Conservation (phyloP, 306 rosid genomes). For the Sophora flavescens region DNA sequence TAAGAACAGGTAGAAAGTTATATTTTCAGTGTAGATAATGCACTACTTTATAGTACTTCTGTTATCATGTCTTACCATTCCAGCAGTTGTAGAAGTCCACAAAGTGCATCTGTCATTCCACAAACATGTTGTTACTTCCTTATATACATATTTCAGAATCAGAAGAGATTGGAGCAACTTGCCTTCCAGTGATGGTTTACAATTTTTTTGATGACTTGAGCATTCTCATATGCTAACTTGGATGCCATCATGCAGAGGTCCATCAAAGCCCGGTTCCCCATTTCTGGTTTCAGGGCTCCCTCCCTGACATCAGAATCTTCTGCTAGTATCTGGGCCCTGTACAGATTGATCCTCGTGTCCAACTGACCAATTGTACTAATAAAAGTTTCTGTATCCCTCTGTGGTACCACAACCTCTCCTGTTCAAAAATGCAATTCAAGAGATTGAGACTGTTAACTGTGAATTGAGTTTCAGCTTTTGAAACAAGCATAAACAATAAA, state of each 20-base stretch:
- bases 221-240: slow-evolving; percentile 82
- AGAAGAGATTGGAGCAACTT: slow-evolving; percentile 35
- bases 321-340: slow-evolving; percentile 36
- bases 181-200: slow-evolving; percentile 76
- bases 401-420: slow-evolving; percentile 68
- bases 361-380: slow-evolving; percentile 73
- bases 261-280: slow-evolving; percentile 60
- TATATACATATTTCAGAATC: not conserved
- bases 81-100: slow-evolving; percentile 77
- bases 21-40: slow-evolving; percentile 22
- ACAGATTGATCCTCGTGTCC: slow-evolving; percentile 63
- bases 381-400: slow-evolving; percentile 69
- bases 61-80: slow-evolving; percentile 57
- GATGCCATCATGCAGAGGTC: slow-evolving; percentile 85
- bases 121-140: slow-evolving; percentile 7
- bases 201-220: slow-evolving; percentile 49
- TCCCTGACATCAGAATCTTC: slow-evolving; percentile 40
- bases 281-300: slow-evolving; percentile 35
- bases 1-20: not conserved
- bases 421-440: slow-evolving; percentile 42
- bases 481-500: not conserved
- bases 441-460: not conserved
- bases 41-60: not conserved
- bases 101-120: slow-evolving; percentile 73
- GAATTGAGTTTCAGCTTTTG: not conserved